These are phyloP conservation scores for Nowakowskiella sp. DNA, from an alignment of 192 early-diverging fungal genomes.

Conservation along the genomic window DNA sequence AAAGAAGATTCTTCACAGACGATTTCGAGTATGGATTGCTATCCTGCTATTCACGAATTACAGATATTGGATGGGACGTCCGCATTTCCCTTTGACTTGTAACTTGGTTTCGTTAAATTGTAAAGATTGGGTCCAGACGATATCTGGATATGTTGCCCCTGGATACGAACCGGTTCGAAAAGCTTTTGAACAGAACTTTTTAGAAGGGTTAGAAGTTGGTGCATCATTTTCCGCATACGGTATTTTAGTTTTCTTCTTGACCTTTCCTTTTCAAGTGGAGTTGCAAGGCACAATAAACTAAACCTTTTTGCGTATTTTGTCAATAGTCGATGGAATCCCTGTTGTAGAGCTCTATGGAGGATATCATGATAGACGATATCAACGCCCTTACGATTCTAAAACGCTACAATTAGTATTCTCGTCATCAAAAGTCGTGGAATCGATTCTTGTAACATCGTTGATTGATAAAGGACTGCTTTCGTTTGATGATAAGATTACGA, in stretches of 20 bases:
- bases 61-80: conserved; percentile 12
- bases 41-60: not conserved
- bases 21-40: conserved; percentile 6
- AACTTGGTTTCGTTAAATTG: conserved; percentile 13
- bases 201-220: conserved; percentile 39
- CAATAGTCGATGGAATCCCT: conserved; percentile 37
- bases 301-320: conserved; percentile 18
- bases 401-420: conserved; percentile 62
- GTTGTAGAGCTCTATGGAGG: conserved; percentile 63
- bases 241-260: conserved; percentile 1
- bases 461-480: conserved; percentile 45
- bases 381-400: conserved; percentile 37
- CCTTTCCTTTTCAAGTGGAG: conserved; percentile 8
- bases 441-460: conserved; percentile 48
- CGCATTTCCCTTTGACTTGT: conserved; percentile 12
- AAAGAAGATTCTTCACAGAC: no score
- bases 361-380: conserved; percentile 33
- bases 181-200: conserved; percentile 32
- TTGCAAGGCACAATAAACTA: conserved; percentile 13
- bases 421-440: conserved; percentile 48
- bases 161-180: conserved; percentile 33
- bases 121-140: conserved; percentile 16
- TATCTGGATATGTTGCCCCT: conserved; percentile 17
- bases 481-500: conserved; percentile 42
- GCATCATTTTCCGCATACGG: conserved; percentile 38